Percentiles rank a stretch among this genome's conserved stretches.
These are phyloP conservation scores for Clausena lansium DNA, from an alignment of 345 rosid genomes.

Conservation along the genomic window DNA sequence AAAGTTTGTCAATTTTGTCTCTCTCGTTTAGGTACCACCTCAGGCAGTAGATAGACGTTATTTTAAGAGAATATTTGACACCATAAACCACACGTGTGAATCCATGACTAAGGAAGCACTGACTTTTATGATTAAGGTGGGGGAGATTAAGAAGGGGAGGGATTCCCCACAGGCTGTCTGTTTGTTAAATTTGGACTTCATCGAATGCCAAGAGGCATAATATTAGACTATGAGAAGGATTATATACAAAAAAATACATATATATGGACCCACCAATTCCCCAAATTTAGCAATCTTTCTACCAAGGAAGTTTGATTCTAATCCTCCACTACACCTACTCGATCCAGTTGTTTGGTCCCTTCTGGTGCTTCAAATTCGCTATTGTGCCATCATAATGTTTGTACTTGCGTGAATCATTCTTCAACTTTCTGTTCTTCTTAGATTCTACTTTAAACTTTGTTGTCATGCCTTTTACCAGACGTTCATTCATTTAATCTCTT, in stretches of 20 bases:
- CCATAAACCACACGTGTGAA: constrained; percentile 13
- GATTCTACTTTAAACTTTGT: background rate
- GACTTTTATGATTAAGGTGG: constrained; percentile 18
- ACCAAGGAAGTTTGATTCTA: constrained; percentile 22
- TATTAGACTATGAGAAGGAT: constrained; percentile 12
- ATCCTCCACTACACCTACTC: constrained; percentile 7
- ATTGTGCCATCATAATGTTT: constrained; percentile 1
- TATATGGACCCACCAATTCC: constrained; percentile 15
- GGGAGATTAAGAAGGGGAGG: constrained; percentile 14
- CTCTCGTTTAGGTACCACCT: constrained; percentile 9
- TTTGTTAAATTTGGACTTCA: background rate
- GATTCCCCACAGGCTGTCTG: constrained; percentile 31
- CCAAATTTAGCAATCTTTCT: constrained; percentile 13
- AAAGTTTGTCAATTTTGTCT: constrained; percentile 12
- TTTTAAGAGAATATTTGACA: background rate
- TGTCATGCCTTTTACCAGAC: background rate
- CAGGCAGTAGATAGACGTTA: background rate
- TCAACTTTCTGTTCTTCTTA: background rate
- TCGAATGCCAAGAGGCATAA: constrained; percentile 8
- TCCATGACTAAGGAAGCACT: background rate
- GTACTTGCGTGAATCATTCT: background rate
- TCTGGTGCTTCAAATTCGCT: constrained; percentile 7
- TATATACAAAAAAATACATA: background rate
- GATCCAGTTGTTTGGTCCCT: constrained; percentile 8
- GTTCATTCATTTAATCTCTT: background rate